Conservation (phyloP, 495 filamentous ascomycete genomes). For the Hypomontagnella monticulosa region DNA sequence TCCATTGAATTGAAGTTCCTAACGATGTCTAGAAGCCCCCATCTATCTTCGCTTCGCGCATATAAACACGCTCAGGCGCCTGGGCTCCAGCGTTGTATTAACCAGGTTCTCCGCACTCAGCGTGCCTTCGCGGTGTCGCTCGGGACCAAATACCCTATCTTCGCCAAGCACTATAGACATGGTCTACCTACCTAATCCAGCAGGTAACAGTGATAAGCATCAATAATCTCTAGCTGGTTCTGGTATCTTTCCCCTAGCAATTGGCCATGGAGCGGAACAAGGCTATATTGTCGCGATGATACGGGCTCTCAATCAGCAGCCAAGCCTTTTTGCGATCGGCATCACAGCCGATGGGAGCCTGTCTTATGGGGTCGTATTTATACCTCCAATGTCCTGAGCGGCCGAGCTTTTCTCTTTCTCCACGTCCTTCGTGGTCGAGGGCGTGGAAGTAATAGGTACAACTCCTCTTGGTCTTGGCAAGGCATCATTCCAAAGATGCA, state of each 20-base stretch:
- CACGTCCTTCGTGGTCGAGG: slow-evolving; percentile 20
- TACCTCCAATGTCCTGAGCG: slow-evolving; percentile 10
- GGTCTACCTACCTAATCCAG: slow-evolving; percentile 36
- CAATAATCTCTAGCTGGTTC: slow-evolving; percentile 14
- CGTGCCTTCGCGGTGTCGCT: slow-evolving; percentile 2
- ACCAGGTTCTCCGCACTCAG: slow-evolving; percentile 30
- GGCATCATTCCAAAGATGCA: slow-evolving; percentile 22
- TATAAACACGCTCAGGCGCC: neutral
- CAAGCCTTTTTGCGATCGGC: slow-evolving; percentile 28
- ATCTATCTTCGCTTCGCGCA: neutral
- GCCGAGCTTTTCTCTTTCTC: slow-evolving; percentile 3
- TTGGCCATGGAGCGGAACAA: slow-evolving; percentile 3
- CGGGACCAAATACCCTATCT: slow-evolving; percentile 20
- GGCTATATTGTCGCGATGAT: neutral
- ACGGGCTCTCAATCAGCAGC: slow-evolving; percentile 14
- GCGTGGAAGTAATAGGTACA: neutral
- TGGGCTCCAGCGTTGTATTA: neutral
- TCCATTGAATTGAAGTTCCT: too few species aligned
- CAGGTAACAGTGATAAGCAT: slow-evolving; percentile 27
- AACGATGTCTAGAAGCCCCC: too few species aligned
- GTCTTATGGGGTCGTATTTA: slow-evolving; percentile 16
- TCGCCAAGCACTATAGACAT: slow-evolving; percentile 28
- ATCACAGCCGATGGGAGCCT: slow-evolving; percentile 19
- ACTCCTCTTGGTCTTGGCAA: neutral
- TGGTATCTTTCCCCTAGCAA: slow-evolving; percentile 4